Conservation (phyloP, 345 rosid species). For the Hibiscus trionum region DNA sequence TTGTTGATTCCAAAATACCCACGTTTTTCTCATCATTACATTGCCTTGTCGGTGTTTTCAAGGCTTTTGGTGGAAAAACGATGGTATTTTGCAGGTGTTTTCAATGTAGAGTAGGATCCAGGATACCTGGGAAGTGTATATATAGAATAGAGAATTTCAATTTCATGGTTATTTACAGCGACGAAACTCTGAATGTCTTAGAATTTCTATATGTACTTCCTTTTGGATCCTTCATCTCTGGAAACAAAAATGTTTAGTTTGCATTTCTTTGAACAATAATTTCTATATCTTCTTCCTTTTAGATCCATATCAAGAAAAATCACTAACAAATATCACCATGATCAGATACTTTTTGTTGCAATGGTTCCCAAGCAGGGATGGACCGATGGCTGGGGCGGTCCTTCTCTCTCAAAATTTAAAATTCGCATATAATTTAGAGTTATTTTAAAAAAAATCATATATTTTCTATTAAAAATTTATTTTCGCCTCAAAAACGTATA, state of each 20-base stretch:
- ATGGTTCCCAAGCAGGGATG: no score
- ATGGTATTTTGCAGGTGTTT: slow-evolving; percentile 40
- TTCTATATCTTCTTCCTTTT: no score
- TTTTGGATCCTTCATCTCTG: slow-evolving; percentile 2
- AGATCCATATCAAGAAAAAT: no score
- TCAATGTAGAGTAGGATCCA: not conserved
- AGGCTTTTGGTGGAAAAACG: slow-evolving; percentile 33
- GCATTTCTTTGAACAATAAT: not conserved
- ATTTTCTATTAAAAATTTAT: no score
- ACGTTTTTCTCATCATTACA: slow-evolving; percentile 39
- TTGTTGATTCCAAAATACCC: slow-evolving; percentile 45
- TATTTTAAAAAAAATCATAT: no score
- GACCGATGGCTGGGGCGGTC: no score
- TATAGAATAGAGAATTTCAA: slow-evolving; percentile 7
- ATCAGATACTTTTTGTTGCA: no score
- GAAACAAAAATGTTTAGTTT: not conserved
- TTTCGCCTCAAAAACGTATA: no score
- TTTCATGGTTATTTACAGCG: not conserved
- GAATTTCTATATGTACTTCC: not conserved
- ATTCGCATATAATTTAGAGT: no score
- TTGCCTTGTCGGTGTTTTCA: slow-evolving; percentile 3
- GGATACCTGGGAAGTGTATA: not conserved
- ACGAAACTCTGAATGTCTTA: not conserved
- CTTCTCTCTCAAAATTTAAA: no score
- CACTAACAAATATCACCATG: no score